Base-by-base conservation (phyloP, 2,329 filamentous ascomycete genomes). In the Aspergillus sp. region DNA sequence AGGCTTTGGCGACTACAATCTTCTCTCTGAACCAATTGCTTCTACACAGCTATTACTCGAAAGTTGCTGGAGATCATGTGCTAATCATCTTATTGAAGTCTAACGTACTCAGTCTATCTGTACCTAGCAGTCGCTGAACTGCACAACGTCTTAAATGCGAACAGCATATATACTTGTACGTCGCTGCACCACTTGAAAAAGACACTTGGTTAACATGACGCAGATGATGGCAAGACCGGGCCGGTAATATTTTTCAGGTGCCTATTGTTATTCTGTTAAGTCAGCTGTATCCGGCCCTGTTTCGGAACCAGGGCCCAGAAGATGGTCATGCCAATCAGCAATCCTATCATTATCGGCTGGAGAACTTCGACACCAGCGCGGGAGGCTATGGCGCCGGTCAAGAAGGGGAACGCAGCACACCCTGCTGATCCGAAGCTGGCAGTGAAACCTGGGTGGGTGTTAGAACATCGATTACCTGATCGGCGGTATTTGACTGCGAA, bases 1-100 rank as follows among this genome's bases (percentile, higher is more conserved):
- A 73, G 72, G 69, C 72, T 64, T 68, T 76, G 75, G 68, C 71
- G 76, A 78, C 63, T 62, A 58, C 66, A 76, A 78, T 78, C 76
- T 78, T 78, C 76, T 78, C 76, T 78, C 75, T 78, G 75, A 77
- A 36, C 44, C 47, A 12, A 24, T 52, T 50, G 22, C 48, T 32
- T 45, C 4, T 45, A 47, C 36, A 17, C 13, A 42, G 17, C 15
- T 2, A n/a, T 43, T 15, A 18, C 32, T 42, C 24, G 7, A 12
- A 18, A 50, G 24, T 12, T 44, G 11, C 20, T 5, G 20, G 20
- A 15, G 8, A 20, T 51, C 41, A 24, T 39, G 8, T 38, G 43
- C 47, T 53, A 41, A 54, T 15, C 17, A n/a, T 41, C 7, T 34
- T 9, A 36, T 45, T 48, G 17, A 38, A 38, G 15, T 18, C 9